A percentile compares a stretch with the other conserved stretches of the same genome.
Conservation (phyloP, 768 basidiomycete genomes). For the Tulasnella sp. region DNA sequence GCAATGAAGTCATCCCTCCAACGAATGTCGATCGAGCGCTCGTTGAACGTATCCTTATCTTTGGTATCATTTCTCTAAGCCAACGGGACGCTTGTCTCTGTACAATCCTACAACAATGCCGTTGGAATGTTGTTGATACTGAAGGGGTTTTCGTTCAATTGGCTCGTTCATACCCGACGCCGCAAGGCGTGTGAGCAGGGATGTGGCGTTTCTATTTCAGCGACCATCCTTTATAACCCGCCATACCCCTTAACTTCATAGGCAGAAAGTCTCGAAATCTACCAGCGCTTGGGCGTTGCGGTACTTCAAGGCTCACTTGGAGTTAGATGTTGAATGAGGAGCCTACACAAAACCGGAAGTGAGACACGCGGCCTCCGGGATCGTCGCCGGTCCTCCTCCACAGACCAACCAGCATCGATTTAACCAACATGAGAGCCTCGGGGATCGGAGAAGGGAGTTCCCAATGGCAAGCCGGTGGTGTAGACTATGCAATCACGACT, state of each 20-base stretch:
- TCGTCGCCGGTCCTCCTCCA: not conserved
- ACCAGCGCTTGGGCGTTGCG: not conserved
- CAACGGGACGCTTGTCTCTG: not conserved
- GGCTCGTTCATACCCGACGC: not conserved
- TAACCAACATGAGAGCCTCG: not conserved
- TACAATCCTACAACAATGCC: not conserved
- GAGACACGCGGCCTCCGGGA: not conserved
- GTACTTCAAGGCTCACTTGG: not conserved
- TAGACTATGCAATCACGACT: not conserved
- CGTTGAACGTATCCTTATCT: no score
- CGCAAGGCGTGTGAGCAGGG: not conserved
- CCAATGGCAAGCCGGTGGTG: not conserved
- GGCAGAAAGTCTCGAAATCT: not conserved
- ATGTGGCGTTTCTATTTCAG: not conserved
- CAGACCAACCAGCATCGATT: not conserved
- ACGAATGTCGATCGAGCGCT: no score
- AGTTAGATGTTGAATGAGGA: no score
- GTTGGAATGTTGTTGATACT: not conserved
- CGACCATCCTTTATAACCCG: not conserved
- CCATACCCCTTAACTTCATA: not conserved
- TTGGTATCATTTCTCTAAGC: not conserved
- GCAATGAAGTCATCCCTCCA: no score
- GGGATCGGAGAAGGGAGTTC: no score
- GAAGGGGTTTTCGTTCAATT: not conserved
- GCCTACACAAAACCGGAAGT: not conserved